Conservation (phyloP, 192 early-diverging fungal species). For the Backusella mclennaniae region DNA sequence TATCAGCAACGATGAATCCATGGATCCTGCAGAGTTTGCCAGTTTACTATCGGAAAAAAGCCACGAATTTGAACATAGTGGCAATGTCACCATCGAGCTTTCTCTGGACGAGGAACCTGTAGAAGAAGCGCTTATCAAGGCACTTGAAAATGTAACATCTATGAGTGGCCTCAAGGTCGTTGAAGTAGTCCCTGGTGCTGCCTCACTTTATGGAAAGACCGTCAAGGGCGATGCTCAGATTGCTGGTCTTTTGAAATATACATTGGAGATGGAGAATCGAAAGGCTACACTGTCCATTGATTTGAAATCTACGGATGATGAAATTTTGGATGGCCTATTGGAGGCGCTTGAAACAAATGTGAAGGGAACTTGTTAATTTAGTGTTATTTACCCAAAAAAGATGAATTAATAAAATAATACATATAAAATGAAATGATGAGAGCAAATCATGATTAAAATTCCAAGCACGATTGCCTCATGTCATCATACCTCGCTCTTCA, state of each 20-base stretch:
- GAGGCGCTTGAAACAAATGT: background rate
- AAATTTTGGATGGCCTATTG: slow-evolving; percentile 31
- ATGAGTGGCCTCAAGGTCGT: slow-evolving; percentile 54
- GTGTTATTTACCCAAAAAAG: background rate
- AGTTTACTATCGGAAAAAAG: slow-evolving; percentile 41
- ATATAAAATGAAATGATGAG: too few relatives aligned
- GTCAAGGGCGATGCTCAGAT: slow-evolving; percentile 51
- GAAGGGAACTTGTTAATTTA: background rate
- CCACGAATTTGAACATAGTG: slow-evolving; percentile 46
- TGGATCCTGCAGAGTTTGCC: slow-evolving; percentile 50
- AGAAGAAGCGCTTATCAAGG: slow-evolving; percentile 42
- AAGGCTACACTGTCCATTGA: slow-evolving; percentile 45
- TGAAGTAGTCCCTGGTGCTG: slow-evolving; percentile 54
- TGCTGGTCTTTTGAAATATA: slow-evolving; percentile 54
- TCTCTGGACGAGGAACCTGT: slow-evolving; percentile 27
- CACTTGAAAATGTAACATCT: slow-evolving; percentile 46
- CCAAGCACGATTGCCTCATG: background rate
- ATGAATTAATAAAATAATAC: background rate
- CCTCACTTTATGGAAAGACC: slow-evolving; percentile 57
- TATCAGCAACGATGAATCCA: slow-evolving; percentile 38
- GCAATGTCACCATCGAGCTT: slow-evolving; percentile 37
- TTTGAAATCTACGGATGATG: slow-evolving; percentile 56
- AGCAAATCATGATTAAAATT: too few relatives aligned
- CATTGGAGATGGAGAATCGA: slow-evolving; percentile 10
- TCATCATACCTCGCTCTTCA: background rate